Evolutionary conservation across 2,329 filamentous ascomycete genomes (phyloP), one percentile per base, ranked within the genome.

Genomic region (Pseudogymnoascus destructans): DNA sequence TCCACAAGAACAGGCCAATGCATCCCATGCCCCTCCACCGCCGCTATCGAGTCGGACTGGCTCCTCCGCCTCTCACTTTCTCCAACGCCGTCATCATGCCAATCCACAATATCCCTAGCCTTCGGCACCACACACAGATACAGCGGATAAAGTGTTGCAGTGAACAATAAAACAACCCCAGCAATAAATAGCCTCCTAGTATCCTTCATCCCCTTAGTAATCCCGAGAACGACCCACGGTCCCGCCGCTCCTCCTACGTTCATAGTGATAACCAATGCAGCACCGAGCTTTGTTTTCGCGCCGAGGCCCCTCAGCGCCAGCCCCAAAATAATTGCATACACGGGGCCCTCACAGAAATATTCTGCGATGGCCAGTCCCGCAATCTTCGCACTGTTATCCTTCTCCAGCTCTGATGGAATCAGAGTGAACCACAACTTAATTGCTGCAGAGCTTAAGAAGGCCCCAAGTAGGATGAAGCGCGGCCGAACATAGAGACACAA

Each of bases 251-350:
- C 68, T 9, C 67, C 67, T 25, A 59, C 52, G 1, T 58, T 60
- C 0, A 63, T 38, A 15, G 54, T 56, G 17, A 19, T 17, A 30
- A 56, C 11, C 23, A 56, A 32, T 23, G 86, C 86, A 0, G 84
- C 82, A 0, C 86, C 87, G 54, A 85, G 79, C 72, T 93, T 93
- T 7, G 85, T 89, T 64, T 89, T 79, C 19, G 81, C 79, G 1
- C 88, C 88, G 52, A 93, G 80, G 1, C 88, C 87, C 4, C 87
- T 81, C 62, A 93, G 84, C 4, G 85, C 86, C 9, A 92, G 77
- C 4, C 85, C 82, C 63, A 90, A 88, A 61, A 92, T 84, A 3
- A 89, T 84, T 0, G 89, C 88, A 77, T 88, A 95, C 64, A 87
- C 81, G 59, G 88, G 87, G 0, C 83, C 86, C 68, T 89, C 87